Percentiles rank a stretch among this genome's conserved stretches.
phyloP scores from a whole-genome alignment of 805 yeast species.

The Myxozyma vanderwaltii region DNA sequence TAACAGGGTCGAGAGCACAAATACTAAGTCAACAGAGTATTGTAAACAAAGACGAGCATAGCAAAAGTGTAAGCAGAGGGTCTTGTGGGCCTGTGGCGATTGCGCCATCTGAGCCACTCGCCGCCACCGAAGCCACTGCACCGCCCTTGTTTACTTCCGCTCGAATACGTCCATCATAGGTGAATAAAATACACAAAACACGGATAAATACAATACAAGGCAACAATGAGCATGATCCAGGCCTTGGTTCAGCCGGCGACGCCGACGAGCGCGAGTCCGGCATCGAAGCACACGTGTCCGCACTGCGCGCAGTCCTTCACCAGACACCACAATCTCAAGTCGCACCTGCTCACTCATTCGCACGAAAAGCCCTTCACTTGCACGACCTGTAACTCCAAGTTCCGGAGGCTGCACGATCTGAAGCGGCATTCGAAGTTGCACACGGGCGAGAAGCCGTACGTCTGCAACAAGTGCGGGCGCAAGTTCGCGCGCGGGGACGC shows the following conservation, averaged over 20 bases:
- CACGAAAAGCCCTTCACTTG: slow-evolving; percentile 66
- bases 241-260: slow-evolving; percentile 20
- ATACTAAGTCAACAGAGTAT: too few species aligned
- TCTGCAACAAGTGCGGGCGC: slow-evolving; percentile 31
- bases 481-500: slow-evolving; percentile 66
- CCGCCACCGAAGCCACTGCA: slow-evolving; percentile 11
- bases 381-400: slow-evolving; percentile 58
- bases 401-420: slow-evolving; percentile 74
- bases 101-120: slow-evolving; percentile 15
- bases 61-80: background rate
- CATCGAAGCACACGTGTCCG: slow-evolving; percentile 47
- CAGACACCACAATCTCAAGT: slow-evolving; percentile 71
- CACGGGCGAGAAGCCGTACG: slow-evolving; percentile 71
- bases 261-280: slow-evolving; percentile 12
- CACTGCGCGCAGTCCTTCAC: slow-evolving; percentile 67
- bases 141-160: slow-evolving; percentile 2
- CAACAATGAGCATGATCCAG: slow-evolving; percentile 9
- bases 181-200: background rate
- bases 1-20: too few species aligned
- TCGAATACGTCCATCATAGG: too few species aligned
- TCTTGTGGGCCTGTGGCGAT: slow-evolving; percentile 2
- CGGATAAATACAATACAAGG: background rate
- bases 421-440: slow-evolving; percentile 75
- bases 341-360: slow-evolving; percentile 71
- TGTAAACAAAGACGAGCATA: background rate